These are phyloP conservation scores for Didymella exigua DNA, from an alignment of 2,329 filamentous ascomycete genomes.

Conservation along the genomic window DNA sequence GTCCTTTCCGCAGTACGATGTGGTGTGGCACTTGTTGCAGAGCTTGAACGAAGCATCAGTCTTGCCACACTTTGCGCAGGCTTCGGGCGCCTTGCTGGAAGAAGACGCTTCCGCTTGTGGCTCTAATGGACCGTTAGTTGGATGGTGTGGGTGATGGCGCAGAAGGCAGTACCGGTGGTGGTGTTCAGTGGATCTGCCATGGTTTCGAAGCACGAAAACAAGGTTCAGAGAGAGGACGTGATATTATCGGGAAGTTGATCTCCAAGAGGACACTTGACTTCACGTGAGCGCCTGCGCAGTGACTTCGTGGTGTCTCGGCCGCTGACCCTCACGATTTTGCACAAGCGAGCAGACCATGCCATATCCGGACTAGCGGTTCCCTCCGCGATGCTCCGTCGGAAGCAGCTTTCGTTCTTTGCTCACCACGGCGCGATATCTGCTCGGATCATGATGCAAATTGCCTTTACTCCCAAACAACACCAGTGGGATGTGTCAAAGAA, in stretches of 20 bases:
- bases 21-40: slow-evolving; percentile 49
- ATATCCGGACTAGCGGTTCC: not conserved
- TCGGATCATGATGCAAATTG: not conserved
- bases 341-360: slow-evolving; percentile 1
- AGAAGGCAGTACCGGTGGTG: not conserved
- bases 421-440: not conserved
- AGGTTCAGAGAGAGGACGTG: not conserved
- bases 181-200: slow-evolving; percentile 5
- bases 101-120: slow-evolving; percentile 4
- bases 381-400: too few species aligned
- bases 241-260: not conserved
- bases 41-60: slow-evolving; percentile 38
- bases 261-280: not conserved
- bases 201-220: not conserved
- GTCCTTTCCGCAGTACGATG: slow-evolving; percentile 49
- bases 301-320: not conserved
- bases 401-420: not conserved
- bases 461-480: not conserved
- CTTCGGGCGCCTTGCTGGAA: slow-evolving; percentile 10
- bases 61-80: slow-evolving; percentile 36
- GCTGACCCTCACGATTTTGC: slow-evolving; percentile 12
- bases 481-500: too few species aligned
- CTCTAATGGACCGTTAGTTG: not conserved
- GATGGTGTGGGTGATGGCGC: not conserved
- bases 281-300: slow-evolving; percentile 9